Evolutionary conservation across 257 asterid genomes (phyloP), one percentile per base, ranked within the genome.

Genomic region (Haberlea rhodopensis): DNA sequence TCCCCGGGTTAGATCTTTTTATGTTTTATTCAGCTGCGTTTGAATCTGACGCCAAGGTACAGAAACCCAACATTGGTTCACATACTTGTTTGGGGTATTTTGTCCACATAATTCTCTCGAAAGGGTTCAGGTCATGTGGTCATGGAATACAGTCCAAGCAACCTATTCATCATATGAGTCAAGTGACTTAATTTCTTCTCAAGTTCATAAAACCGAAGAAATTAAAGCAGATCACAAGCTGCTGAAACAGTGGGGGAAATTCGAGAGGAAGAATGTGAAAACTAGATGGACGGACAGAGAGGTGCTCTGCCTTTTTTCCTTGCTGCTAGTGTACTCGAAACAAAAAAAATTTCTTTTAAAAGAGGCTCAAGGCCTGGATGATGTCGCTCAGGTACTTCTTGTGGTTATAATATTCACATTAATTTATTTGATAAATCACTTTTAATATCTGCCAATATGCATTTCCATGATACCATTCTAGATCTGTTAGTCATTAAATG

Each of bases 111-210:
- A n/a, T n/a, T n/a, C n/a, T n/a, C n/a, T n/a, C n/a, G n/a, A n/a
- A n/a, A n/a, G n/a, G n/a, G n/a, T n/a, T 61, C 73, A 89, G 98
- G 96, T 91, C 60, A 87, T 91, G 98, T 91, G 98, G 98, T 96
- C 32, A 88, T 91, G 98, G 98, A 91, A 69, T 91, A 91, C 83
- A 85, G 87, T 69, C 98, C 98, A 4, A 78, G 85, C 72, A 79
- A n/a, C 73, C 49, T 91, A 70, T 71, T 22, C 84, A 5, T 31
- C 56, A n/a, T 91, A 91, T 23, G 98, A 84, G 48, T 57, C 84
- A 9, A 70, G 68, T 5, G 82, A 76, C 28, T 32, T 72, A n/a
- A 43, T 18, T 37, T 68, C 81, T 67, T 71, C 80, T 27, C 40
- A 59, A 45, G 52, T 46, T 22, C 34, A 59, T 10, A 53, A 73